Evolutionary conservation across 352 stramenopile species (phyloP), one percentile per base, ranked within the genome.

Genomic region (Globisporangium ultimum): DNA sequence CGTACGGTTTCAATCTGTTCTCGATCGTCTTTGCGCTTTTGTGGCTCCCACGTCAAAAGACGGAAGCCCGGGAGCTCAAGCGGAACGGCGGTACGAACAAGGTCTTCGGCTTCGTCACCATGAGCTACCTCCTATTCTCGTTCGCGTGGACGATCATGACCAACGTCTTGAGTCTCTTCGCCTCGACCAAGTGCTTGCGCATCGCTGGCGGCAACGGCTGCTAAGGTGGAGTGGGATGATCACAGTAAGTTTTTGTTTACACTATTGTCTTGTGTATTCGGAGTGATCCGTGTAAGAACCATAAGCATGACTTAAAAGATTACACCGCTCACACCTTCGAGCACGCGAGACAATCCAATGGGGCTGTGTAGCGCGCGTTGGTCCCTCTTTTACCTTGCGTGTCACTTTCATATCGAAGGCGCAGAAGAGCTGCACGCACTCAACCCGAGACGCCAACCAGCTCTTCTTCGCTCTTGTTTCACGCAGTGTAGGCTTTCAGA

Each of bases 111-210:
- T 67, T 43, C 0, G 34, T 79, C 10, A 82, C 74, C 11, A 40
- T 72, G 21, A 60, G 55, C 41, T 76, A 80, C 45, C 53, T 85
- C 1, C 58, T 53, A 0, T 84, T 88, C n/a, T 67, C 72, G 42
- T 70, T 86, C 58, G 49, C 53, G 28, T 88, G 76, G 76, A 80
- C 74, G 41, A 53, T 88, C 56, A 85, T 80, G 70, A 87, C 74
- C 14, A 88, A 88, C 56, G 55, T 85, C 43, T 34, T 90, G 20
- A 75, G 69, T 50, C 60, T 88, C 2, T 87, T 58, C 42, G 60
- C 76, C 22, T 77, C 68, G n/a, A 91, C 80, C 1, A 68, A 61
- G 12, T 87, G 76, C 41, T 49, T 84, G 18, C 68, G 72, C 12
- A 85, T 85, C 42, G 72, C 73, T 3, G 76, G 76, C 42, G 76